Evolutionary conservation across 169 alveolate genomes (phyloP).

Genomic region (Plasmodium knowlesi): DNA sequence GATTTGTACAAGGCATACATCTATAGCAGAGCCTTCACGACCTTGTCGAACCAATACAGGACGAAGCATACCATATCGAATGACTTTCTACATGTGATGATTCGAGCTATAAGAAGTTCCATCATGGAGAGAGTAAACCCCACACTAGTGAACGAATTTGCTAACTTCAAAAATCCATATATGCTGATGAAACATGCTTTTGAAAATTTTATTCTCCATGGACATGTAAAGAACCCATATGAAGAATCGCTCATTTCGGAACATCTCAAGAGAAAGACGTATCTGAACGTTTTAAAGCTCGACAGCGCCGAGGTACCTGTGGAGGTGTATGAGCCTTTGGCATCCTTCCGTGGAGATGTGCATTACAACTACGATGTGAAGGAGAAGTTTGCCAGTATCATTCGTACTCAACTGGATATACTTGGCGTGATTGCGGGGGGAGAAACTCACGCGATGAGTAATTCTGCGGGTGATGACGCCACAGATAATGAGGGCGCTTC

Average conservation of each 20-base stretch:
- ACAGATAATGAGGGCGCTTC: not conserved
- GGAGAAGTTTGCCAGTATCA: slow-evolving; percentile 9
- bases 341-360: slow-evolving; percentile 79
- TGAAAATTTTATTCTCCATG: slow-evolving; percentile 19
- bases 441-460: not conserved
- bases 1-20: slow-evolving; percentile 60
- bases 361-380: slow-evolving; percentile 19
- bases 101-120: slow-evolving; percentile 7
- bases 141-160: slow-evolving; percentile 55
- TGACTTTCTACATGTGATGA: slow-evolving; percentile 38
- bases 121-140: slow-evolving; percentile 55
- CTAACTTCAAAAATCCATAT: slow-evolving; percentile 35
- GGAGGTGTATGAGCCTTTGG: slow-evolving; percentile 83
- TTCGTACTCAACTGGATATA: not conserved
- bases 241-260: slow-evolving; percentile 33
- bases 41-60: slow-evolving; percentile 20
- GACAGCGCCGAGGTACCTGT: slow-evolving; percentile 77
- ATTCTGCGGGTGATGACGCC: not conserved
- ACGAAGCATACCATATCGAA: slow-evolving; percentile 40
- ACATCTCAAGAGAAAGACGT: slow-evolving; percentile 25
- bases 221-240: slow-evolving; percentile 53
- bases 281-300: slow-evolving; percentile 38
- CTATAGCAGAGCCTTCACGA: slow-evolving; percentile 35
- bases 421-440: not conserved
- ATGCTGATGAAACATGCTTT: slow-evolving; percentile 62